Conservation (phyloP, 2,329 filamentous ascomycete species). For the Nemania serpens region DNA sequence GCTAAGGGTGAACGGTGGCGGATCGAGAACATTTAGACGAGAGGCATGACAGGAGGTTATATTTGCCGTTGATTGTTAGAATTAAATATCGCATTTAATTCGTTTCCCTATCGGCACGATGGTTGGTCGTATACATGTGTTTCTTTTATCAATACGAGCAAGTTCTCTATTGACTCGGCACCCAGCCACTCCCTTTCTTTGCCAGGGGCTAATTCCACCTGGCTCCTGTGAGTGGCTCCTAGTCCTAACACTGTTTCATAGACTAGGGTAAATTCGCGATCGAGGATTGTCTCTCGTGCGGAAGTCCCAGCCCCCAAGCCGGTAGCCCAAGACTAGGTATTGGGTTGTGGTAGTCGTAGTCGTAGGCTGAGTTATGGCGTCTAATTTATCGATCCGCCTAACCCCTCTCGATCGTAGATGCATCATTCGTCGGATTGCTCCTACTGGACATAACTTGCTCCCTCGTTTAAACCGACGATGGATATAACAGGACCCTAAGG, state of each 20-base stretch:
- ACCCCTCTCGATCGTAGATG: background rate
- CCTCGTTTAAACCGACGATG: conserved; percentile 20
- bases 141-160: no score
- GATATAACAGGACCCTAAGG: conserved; percentile 26
- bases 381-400: background rate
- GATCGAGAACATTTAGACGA: no score
- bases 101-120: no score
- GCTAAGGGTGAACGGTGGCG: no score
- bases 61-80: no score
- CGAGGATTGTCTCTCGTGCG: background rate
- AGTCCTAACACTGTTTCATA: background rate
- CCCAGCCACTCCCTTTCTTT: no score
- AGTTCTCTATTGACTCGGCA: no score
- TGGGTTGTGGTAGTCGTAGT: background rate
- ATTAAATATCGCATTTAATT: no score
- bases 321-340: background rate
- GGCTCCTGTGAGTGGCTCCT: no score
- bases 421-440: background rate
- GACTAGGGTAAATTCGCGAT: background rate
- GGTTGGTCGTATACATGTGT: no score
- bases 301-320: background rate
- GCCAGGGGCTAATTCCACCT: no score
- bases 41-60: no score
- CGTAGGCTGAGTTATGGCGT: background rate
- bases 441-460: background rate